Evolutionary conservation across 1,284 basidiomycete species (phyloP).

Genomic region (Erythrobasidium hasegawianum): DNA sequence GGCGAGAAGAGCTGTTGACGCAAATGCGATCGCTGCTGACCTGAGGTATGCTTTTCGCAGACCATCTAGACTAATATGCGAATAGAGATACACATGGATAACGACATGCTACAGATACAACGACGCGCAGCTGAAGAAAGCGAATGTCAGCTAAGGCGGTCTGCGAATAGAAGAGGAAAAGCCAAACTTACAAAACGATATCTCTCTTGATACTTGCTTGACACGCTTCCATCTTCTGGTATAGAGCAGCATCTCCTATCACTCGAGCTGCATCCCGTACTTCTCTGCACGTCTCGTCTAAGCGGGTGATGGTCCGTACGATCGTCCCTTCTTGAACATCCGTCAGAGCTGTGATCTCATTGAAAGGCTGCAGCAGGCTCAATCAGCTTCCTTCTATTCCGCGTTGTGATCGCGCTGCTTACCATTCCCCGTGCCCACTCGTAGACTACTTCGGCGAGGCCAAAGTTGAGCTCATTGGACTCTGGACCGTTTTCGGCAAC

Average conservation of each 20-base stretch:
- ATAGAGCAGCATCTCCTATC: conserved; percentile 90
- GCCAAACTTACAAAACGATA: conserved; percentile 50
- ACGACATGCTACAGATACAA: conserved; percentile 24
- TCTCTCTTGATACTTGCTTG: conserved; percentile 91
- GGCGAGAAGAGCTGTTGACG: background rate
- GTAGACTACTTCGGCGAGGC: conserved; percentile 91
- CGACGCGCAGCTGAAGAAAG: conserved; percentile 26
- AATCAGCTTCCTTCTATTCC: background rate
- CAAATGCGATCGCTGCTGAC: too few species aligned
- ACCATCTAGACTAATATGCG: background rate
- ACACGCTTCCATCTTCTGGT: conserved; percentile 96
- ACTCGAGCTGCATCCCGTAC: conserved; percentile 95
- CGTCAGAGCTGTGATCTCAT: conserved; percentile 85
- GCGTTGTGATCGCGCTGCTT: conserved; percentile 44
- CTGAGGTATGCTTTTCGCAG: too few species aligned
- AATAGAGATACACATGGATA: background rate
- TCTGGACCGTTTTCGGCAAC: conserved; percentile 74
- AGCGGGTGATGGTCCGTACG: conserved; percentile 88
- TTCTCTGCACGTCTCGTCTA: conserved; percentile 96
- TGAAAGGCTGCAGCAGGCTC: conserved; percentile 68
- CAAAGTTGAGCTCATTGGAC: conserved; percentile 68
- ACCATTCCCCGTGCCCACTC: conserved; percentile 99
- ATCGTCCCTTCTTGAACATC: conserved; percentile 97
- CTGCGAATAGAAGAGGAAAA: conserved; percentile 27
- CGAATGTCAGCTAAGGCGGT: conserved; percentile 5